A percentile compares a stretch with the other conserved stretches of the same genome.
These are phyloP conservation scores for Diaporthe australafricana DNA, from an alignment of 2,329 filamentous ascomycete species.

Conservation along the genomic window DNA sequence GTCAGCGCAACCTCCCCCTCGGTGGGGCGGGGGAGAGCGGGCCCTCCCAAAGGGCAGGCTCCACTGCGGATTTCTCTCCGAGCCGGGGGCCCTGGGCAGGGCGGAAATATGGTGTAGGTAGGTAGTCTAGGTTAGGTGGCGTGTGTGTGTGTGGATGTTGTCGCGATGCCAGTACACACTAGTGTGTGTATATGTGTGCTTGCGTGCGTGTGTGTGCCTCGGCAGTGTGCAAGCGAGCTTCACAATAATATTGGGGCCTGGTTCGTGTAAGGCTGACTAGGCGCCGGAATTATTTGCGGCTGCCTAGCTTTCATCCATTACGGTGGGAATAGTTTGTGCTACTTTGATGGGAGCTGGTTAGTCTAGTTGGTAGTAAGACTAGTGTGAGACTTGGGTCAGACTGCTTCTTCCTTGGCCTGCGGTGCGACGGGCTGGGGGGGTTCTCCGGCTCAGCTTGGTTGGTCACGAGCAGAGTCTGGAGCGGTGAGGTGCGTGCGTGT, in stretches of 20 bases:
- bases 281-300: neutral
- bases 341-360: neutral
- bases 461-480: neutral
- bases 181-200: neutral
- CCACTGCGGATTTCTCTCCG: constrained; percentile 28
- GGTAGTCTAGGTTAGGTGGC: too few species aligned
- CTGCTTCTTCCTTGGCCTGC: neutral
- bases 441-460: neutral
- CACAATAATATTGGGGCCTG: neutral
- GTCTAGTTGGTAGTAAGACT: too few species aligned
- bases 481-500: neutral
- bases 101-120: too few species aligned
- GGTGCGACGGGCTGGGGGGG: neutral
- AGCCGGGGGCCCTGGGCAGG: neutral
- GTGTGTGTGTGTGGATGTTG: neutral
- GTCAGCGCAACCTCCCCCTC: too few species aligned
- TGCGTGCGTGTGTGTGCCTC: neutral
- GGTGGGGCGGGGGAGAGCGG: too few species aligned
- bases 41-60: neutral
- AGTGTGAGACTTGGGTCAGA: constrained; percentile 2
- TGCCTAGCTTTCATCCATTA: neutral
- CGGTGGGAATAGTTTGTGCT: neutral
- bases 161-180: neutral
- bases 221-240: constrained; percentile 11
- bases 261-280: constrained; percentile 16